Conservation (phyloP, 1,284 basidiomycete genomes). For the Pyrrhoderma lamaoense region DNA sequence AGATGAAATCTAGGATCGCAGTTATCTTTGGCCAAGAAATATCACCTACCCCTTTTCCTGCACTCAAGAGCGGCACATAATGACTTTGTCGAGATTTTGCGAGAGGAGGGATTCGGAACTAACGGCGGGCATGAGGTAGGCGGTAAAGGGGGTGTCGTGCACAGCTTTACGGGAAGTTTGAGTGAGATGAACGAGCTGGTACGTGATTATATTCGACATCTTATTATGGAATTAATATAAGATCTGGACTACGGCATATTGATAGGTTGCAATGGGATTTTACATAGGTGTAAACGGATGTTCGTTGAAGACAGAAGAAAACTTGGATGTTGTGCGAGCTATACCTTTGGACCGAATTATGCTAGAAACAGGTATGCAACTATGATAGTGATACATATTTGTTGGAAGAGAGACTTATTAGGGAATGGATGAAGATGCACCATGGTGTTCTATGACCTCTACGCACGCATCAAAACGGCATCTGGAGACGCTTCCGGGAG, state of each 20-base stretch:
- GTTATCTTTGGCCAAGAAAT: conserved; percentile 62
- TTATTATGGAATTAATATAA: conserved; percentile 7
- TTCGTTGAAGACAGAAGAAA: conserved; percentile 74
- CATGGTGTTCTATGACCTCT: conserved; percentile 78
- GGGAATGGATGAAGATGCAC: conserved; percentile 51
- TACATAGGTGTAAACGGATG: conserved; percentile 78
- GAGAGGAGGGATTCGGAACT: conserved; percentile 56
- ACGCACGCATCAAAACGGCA: conserved; percentile 66
- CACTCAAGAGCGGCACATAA: conserved; percentile 74
- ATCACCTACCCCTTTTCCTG: conserved; percentile 75
- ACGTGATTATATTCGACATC: conserved; percentile 24
- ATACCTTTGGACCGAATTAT: conserved; percentile 64
- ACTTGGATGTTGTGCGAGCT: conserved; percentile 51
- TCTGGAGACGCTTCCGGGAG: conserved; percentile 45
- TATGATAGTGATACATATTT: background rate
- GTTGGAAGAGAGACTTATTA: no score
- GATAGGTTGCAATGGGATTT: conserved; percentile 64
- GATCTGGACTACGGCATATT: conserved; percentile 1
- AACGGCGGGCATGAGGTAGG: conserved; percentile 49
- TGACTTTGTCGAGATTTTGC: conserved; percentile 66
- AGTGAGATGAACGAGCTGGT: conserved; percentile 69
- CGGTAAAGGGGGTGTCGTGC: conserved; percentile 71
- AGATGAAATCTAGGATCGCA: conserved; percentile 41
- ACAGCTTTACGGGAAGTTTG: conserved; percentile 75
- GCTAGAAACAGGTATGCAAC: conserved; percentile 65